Conservation (phyloP, 345 rosid species). For the Ceriops decandra region DNA sequence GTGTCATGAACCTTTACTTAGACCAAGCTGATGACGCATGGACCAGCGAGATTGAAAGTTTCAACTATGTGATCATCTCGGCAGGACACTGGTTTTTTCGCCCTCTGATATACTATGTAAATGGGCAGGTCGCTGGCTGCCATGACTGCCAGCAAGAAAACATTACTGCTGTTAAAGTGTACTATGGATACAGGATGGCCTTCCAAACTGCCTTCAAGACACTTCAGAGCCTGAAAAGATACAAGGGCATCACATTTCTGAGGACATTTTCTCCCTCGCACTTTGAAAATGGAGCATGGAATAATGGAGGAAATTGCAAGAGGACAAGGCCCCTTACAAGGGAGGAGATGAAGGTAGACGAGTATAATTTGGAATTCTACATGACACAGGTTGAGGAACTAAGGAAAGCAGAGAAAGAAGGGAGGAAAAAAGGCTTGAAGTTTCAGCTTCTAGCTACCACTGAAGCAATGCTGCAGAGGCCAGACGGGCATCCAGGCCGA, state of each 20-base stretch:
- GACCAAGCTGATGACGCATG: slow-evolving; percentile 50
- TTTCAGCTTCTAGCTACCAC: slow-evolving; percentile 41
- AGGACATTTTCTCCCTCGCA: slow-evolving; percentile 60
- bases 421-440: slow-evolving; percentile 36
- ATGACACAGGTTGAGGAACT: slow-evolving; percentile 42
- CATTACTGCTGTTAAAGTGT: slow-evolving; percentile 29
- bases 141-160: slow-evolving; percentile 33
- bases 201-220: slow-evolving; percentile 51
- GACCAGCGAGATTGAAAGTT: slow-evolving; percentile 34
- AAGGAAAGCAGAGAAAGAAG: slow-evolving; percentile 35
- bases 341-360: slow-evolving; percentile 44
- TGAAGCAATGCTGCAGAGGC: slow-evolving; percentile 54
- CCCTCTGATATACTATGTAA: slow-evolving; percentile 33
- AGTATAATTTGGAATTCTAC: slow-evolving; percentile 41
- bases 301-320: slow-evolving; percentile 58
- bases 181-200: slow-evolving; percentile 55
- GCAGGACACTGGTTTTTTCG: slow-evolving; percentile 63
- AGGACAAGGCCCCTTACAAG: slow-evolving; percentile 45
- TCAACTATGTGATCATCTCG: slow-evolving; percentile 48
- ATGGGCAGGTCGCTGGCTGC: slow-evolving; percentile 38
- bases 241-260: slow-evolving; percentile 38
- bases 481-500: slow-evolving; percentile 58
- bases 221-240: slow-evolving; percentile 30
- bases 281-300: slow-evolving; percentile 66
- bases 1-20: slow-evolving; percentile 42